A percentile compares a stretch with the other conserved stretches of the same genome.
phyloP scores from a whole-genome alignment of 192 early-diverging fungal species.

The Haplosporangium gracile region DNA sequence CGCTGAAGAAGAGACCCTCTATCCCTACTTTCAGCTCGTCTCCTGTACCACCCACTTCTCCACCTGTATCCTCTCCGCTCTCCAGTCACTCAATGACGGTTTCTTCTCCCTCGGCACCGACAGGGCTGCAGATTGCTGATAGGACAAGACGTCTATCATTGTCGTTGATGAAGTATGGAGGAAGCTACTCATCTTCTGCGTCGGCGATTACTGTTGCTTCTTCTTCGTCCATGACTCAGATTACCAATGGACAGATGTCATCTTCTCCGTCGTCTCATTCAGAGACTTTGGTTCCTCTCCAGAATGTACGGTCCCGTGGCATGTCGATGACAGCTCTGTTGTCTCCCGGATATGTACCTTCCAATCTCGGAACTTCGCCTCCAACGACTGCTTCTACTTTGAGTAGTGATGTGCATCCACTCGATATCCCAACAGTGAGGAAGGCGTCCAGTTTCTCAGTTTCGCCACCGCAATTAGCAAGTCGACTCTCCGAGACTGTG shows the following conservation, averaged over 20 bases:
- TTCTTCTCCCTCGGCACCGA: constrained; percentile 16
- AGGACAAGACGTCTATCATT: constrained; percentile 40
- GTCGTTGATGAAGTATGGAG: constrained; percentile 42
- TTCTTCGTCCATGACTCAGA: neutral
- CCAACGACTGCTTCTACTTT: constrained; percentile 1
- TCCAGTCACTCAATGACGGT: neutral
- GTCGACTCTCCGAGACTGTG: constrained; percentile 36
- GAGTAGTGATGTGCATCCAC: constrained; percentile 9
- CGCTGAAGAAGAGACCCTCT: constrained; percentile 28
- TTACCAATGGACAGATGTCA: neutral
- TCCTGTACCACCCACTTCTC: neutral
- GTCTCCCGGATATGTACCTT: constrained; percentile 17
- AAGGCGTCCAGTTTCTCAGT: constrained; percentile 32
- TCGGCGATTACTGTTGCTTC: neutral
- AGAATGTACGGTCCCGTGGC: constrained; percentile 8
- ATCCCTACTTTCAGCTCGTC: constrained; percentile 36
- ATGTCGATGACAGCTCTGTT: constrained; percentile 24
- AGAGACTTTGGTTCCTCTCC: neutral
- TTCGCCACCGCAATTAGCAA: constrained; percentile 41
- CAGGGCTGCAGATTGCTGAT: constrained; percentile 32
- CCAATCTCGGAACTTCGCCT: constrained; percentile 15
- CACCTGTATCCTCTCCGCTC: neutral
- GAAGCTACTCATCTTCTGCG: neutral
- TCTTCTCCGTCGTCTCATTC: neutral
- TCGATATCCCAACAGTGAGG: constrained; percentile 22